A percentile compares a stretch with the other conserved stretches of the same genome.
Evolutionary conservation across 2,329 filamentous ascomycete species (phyloP).

Genomic region (Beauveria sp.): DNA sequence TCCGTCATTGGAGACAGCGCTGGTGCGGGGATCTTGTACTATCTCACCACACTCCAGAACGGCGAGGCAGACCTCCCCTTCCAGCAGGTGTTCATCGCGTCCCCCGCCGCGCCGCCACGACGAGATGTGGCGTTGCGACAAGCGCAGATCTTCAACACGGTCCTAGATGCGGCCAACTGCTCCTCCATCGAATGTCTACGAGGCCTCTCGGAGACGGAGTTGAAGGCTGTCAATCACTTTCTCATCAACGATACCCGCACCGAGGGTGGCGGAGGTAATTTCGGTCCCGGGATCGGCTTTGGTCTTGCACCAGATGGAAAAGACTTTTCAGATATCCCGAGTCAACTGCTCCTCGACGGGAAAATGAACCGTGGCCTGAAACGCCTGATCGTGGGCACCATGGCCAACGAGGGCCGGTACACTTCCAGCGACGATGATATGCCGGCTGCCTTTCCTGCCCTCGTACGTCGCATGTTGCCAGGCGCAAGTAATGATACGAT

Average conservation of each 20-base stretch:
- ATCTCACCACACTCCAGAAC: conserved; percentile 40
- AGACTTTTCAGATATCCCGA: conserved; percentile 14
- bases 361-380: conserved; percentile 9
- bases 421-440: conserved; percentile 12
- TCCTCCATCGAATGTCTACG: conserved; percentile 11
- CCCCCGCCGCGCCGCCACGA: conserved; percentile 11
- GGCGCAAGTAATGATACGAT: conserved; percentile 12
- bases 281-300: conserved; percentile 16
- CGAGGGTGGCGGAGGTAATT: conserved; percentile 15
- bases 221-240: conserved; percentile 11
- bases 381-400: conserved; percentile 13
- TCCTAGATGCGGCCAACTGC: conserved; percentile 12
- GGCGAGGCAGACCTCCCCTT: conserved; percentile 32
- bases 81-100: conserved; percentile 17
- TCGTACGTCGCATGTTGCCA: conserved; percentile 13
- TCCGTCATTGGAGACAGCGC: conserved; percentile 45
- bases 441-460: conserved; percentile 11
- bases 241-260: conserved; percentile 14
- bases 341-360: conserved; percentile 7
- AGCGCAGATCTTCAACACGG: conserved; percentile 8
- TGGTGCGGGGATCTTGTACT: conserved; percentile 45
- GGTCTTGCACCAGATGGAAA: conserved; percentile 14
- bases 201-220: conserved; percentile 6
- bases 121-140: conserved; percentile 11
- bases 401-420: conserved; percentile 13